phyloP scores from a whole-genome alignment of 2,329 filamentous ascomycete species.

The Alternaria gaisen region DNA sequence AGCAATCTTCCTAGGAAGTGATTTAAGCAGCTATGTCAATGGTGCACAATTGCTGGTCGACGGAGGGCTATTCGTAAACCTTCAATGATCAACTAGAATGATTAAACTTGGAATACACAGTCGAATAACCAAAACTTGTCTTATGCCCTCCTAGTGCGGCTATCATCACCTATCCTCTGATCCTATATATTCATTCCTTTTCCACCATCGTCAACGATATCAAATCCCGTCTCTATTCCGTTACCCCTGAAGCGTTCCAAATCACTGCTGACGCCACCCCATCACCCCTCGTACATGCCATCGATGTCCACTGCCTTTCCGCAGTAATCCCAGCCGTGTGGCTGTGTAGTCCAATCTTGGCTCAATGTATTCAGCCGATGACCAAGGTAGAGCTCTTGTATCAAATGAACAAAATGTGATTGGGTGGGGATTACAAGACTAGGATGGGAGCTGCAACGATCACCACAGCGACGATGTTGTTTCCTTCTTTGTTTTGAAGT shows the following conservation, averaged over 20 bases:
- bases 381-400: not conserved
- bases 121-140: not conserved
- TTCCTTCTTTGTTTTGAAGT: too few species aligned
- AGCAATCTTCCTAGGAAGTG: conserved; percentile 83
- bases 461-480: too few species aligned
- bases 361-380: not conserved
- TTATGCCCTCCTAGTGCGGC: not conserved
- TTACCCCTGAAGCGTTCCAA: not conserved
- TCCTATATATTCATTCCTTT: not conserved
- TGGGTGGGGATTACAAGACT: not conserved
- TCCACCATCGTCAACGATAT: not conserved
- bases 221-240: not conserved
- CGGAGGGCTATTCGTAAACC: conserved; percentile 87
- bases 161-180: not conserved
- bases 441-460: not conserved
- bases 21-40: conserved; percentile 67
- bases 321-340: not conserved
- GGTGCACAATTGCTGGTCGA: conserved; percentile 87
- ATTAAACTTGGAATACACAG: not conserved
- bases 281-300: not conserved
- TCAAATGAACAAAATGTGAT: not conserved
- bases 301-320: not conserved
- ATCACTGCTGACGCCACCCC: not conserved
- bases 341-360: not conserved
- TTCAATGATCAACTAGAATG: conserved; percentile 50